Percentiles rank a stretch among this genome's conserved stretches.
phyloP scores from a whole-genome alignment of 2,329 filamentous ascomycete genomes.

The Ophiocordyceps robertsii region DNA sequence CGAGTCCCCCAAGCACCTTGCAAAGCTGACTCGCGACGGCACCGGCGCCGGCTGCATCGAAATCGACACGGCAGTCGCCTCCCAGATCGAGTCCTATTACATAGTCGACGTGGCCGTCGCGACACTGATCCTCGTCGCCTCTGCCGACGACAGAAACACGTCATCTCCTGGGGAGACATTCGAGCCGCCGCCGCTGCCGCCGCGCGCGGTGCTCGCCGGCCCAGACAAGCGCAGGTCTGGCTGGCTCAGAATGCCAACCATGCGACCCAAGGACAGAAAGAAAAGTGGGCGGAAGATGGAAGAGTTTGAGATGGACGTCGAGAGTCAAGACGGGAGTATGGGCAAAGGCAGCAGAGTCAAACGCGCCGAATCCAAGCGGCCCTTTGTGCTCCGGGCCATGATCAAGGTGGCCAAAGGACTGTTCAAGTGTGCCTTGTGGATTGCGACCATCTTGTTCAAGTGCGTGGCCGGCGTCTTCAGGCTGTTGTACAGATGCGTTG shows the following conservation, averaged over 20 bases:
- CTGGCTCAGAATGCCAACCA: conserved; percentile 16
- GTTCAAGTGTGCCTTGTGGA: conserved; percentile 47
- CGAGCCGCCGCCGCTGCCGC: conserved; percentile 38
- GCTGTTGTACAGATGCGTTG: conserved; percentile 36
- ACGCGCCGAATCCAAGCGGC: conserved; percentile 30
- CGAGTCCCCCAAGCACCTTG: conserved; percentile 46
- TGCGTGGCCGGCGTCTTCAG: conserved; percentile 35
- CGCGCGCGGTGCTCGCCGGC: conserved; percentile 10
- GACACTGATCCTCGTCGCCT: conserved; percentile 45
- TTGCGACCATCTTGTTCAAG: conserved; percentile 41
- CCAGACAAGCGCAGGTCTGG: conserved; percentile 8
- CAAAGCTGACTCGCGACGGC: conserved; percentile 45
- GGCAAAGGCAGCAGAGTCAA: conserved; percentile 21
- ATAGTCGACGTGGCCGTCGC: conserved; percentile 48
- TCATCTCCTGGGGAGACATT: conserved; percentile 35
- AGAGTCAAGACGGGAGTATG: conserved; percentile 42
- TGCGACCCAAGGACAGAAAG: conserved; percentile 15
- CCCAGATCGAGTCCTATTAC: conserved; percentile 47
- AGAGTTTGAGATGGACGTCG: conserved; percentile 46
- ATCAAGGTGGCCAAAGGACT: conserved; percentile 37
- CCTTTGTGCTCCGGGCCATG: conserved; percentile 31
- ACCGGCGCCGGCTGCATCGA: conserved; percentile 47
- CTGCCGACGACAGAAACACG: conserved; percentile 37
- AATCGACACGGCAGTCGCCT: conserved; percentile 45
- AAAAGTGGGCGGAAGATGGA: conserved; percentile 30